These are phyloP conservation scores for Naumovozyma dairenensis DNA, from an alignment of 805 yeast species.

Conservation along the genomic window DNA sequence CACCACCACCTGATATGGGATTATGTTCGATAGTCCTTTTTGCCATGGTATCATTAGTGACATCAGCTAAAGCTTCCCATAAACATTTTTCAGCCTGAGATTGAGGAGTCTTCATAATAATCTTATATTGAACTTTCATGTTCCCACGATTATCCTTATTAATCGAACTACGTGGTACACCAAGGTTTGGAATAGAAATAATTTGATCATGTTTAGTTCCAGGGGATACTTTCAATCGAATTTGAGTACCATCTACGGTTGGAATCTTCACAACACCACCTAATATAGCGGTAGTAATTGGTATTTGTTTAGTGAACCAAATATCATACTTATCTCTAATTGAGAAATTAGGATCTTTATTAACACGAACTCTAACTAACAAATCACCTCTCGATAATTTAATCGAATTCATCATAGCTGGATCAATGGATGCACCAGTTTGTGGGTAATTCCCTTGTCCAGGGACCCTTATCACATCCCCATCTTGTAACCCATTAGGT, in stretches of 20 bases:
- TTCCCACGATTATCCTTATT: slow-evolving; percentile 61
- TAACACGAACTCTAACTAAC: slow-evolving; percentile 68
- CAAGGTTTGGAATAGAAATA: slow-evolving; percentile 73
- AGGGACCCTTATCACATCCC: slow-evolving; percentile 70
- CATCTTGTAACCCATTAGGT: slow-evolving; percentile 84
- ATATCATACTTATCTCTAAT: slow-evolving; percentile 56
- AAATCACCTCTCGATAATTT: slow-evolving; percentile 76
- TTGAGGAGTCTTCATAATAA: slow-evolving; percentile 62
- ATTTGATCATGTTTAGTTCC: slow-evolving; percentile 75
- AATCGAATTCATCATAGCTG: slow-evolving; percentile 37
- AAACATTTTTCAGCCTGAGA: slow-evolving; percentile 81
- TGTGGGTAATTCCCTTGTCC: slow-evolving; percentile 89
- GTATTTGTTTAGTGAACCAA: slow-evolving; percentile 54
- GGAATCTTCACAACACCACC: slow-evolving; percentile 93
- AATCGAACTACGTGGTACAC: slow-evolving; percentile 54
- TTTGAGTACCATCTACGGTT: slow-evolving; percentile 67
- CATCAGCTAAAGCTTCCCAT: slow-evolving; percentile 90
- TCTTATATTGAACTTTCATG: slow-evolving; percentile 62
- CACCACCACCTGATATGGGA: too few species aligned
- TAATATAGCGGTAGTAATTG: slow-evolving; percentile 91
- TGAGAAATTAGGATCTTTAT: slow-evolving; percentile 60
- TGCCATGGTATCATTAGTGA: slow-evolving; percentile 72
- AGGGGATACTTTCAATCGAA: slow-evolving; percentile 70
- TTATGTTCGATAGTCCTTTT: slow-evolving; percentile 37
- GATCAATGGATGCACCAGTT: slow-evolving; percentile 61